These are phyloP conservation scores for Filosporella fistucella DNA, from an alignment of 495 filamentous ascomycete species.

Conservation along the genomic window DNA sequence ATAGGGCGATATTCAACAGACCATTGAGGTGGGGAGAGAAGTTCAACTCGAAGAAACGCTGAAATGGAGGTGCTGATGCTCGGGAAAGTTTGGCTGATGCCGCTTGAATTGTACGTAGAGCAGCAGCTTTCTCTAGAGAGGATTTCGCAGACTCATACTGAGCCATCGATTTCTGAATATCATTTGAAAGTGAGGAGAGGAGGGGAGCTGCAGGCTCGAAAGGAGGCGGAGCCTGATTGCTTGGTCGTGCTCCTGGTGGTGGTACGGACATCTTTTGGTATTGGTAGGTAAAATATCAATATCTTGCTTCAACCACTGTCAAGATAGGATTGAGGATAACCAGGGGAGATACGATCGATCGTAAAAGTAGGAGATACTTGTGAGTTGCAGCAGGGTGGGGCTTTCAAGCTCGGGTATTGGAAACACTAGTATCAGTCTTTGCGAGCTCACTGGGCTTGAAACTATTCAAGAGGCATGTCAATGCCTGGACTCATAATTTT, in stretches of 20 bases:
- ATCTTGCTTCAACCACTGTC: too few relatives aligned
- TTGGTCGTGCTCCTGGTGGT: background rate
- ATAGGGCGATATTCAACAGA: background rate
- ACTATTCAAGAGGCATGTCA: too few relatives aligned
- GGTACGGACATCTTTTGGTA: too few relatives aligned
- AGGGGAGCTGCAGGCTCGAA: background rate
- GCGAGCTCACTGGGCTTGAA: too few relatives aligned
- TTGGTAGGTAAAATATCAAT: too few relatives aligned
- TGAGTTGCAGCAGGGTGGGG: too few relatives aligned
- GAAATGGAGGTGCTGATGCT: background rate
- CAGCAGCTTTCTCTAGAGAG: background rate
- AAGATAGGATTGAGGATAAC: too few relatives aligned
- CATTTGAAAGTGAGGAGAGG: background rate
- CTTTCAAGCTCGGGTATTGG: too few relatives aligned
- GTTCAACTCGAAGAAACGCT: constrained; percentile 4
- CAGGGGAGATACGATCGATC: too few relatives aligned
- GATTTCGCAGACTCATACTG: background rate
- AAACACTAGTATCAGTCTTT: too few relatives aligned
- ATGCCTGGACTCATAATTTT: too few relatives aligned
- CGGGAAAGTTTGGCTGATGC: background rate
- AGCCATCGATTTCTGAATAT: background rate
- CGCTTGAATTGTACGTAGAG: constrained; percentile 2
- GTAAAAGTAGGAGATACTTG: too few relatives aligned
- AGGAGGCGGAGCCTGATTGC: background rate
- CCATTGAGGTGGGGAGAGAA: background rate